phyloP scores from a whole-genome alignment of 2,329 filamentous ascomycete genomes.

The Clonostachys sp. region DNA sequence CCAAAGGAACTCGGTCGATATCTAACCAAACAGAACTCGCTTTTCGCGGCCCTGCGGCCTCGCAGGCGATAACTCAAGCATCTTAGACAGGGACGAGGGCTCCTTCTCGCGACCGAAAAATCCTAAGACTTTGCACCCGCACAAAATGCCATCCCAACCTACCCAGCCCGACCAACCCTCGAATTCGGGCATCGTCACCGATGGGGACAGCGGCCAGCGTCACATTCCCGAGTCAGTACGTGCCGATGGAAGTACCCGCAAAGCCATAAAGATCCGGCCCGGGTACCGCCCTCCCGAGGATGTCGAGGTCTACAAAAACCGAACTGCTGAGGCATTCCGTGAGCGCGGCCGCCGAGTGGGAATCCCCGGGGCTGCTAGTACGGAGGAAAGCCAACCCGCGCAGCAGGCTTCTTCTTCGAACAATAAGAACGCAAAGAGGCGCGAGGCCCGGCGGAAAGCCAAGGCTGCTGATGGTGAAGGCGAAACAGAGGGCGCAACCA shows the following conservation, averaged over 20 bases:
- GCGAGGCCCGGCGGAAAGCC: slow-evolving; percentile 51
- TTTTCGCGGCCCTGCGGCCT: no score
- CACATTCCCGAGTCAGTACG: slow-evolving; percentile 86
- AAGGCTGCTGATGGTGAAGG: slow-evolving; percentile 58
- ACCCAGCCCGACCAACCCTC: slow-evolving; percentile 13
- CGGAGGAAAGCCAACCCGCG: slow-evolving; percentile 22
- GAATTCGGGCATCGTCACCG: slow-evolving; percentile 72
- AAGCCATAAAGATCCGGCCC: slow-evolving; percentile 88
- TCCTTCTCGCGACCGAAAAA: no score
- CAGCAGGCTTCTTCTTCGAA: slow-evolving; percentile 45
- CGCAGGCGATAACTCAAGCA: no score
- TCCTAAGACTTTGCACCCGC: no score
- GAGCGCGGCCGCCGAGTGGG: slow-evolving; percentile 58
- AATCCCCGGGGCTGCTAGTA: slow-evolving; percentile 68
- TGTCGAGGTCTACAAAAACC: slow-evolving; percentile 93
- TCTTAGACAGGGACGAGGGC: no score
- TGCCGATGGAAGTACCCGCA: slow-evolving; percentile 85
- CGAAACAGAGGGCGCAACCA: slow-evolving; percentile 1
- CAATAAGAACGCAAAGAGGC: slow-evolving; percentile 84
- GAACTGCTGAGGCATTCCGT: slow-evolving; percentile 80
- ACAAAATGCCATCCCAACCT: slow-evolving; percentile 25
- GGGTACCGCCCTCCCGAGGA: slow-evolving; percentile 95
- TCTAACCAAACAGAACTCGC: no score
- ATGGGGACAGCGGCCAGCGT: slow-evolving; percentile 71
- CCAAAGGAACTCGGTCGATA: no score